Base-by-base conservation (phyloP, 176 grass and related monocot species). In the Oryza australiensis region DNA sequence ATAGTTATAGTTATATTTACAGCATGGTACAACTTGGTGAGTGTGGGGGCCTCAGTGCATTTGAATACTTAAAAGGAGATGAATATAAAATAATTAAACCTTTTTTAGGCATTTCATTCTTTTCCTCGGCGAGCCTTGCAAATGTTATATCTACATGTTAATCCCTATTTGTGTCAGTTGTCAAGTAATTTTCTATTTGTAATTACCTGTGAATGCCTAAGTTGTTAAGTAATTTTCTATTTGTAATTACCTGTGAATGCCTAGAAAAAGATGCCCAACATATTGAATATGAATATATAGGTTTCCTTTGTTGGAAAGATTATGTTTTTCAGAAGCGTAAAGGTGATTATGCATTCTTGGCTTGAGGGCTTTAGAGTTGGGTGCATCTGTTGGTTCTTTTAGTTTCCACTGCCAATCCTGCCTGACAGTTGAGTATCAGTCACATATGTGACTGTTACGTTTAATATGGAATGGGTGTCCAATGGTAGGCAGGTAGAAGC, bases 41-140 rank as follows among this genome's bases (percentile, higher is more conserved):
- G 12, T 62, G 67, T 24, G 40, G 60, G 55, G 71, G 16, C 40
- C 60, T 45, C 15, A 4, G 0, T 42, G 23, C 23, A 41, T 62
- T 71, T 72, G n/a, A 16, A 72, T 57, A 29, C 79, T 70, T 62
- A 15, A 72, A 10, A 7, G 5, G 34, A 82, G 26, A 63, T 22
- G 51, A 62, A 82, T 70, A 66, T 72, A 22, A 82, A 80, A 41
- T 42, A 72, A 62, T 24, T 70, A 5, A n/a, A 72, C 2, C 23
- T 6, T 81, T 81, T 70, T 59, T 72, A 5, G 34, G 12, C 6
- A 46, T 62, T 18, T 72, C 5, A 2, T 41, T 60, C 34, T 62
- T 62, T 70, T 81, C 65, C 45, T 38, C 37, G 45, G 32, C 15
- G 68, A 80, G 55, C 45, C 3, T 70, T 23, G 40, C 9, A 57